Percentiles rank a stretch among this genome's conserved stretches.
Evolutionary conservation across 148 eudicot genomes (phyloP).

Genomic region (Gaultheria prostrata): DNA sequence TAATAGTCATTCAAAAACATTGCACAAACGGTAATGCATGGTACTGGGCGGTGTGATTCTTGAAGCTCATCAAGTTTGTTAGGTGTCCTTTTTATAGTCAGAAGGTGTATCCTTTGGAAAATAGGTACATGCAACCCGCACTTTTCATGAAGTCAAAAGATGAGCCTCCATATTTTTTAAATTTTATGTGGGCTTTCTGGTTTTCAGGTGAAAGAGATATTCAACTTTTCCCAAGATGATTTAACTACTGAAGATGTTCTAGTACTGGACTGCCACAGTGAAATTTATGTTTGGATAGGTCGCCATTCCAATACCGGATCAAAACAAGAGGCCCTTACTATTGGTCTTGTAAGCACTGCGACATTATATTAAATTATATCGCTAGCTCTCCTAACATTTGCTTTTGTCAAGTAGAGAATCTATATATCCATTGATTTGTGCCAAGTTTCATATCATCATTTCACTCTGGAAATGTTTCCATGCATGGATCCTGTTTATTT

Average conservation of each 20-base stretch:
- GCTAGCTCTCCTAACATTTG: not conserved
- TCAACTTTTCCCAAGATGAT: conserved; percentile 53
- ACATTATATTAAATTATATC: conserved; percentile 6
- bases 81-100: not conserved
- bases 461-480: not conserved
- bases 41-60: not conserved
- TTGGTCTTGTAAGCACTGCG: conserved; percentile 42
- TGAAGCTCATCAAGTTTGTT: not conserved
- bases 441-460: not conserved
- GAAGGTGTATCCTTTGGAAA: not conserved
- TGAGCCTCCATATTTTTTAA: not conserved
- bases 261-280: conserved; percentile 43
- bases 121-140: not conserved
- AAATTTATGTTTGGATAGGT: conserved; percentile 52
- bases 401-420: not conserved
- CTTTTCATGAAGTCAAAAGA: not conserved
- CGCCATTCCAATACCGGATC: conserved; percentile 31
- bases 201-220: conserved; percentile 47
- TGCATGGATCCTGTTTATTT: not conserved
- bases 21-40: not conserved
- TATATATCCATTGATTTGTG: not conserved
- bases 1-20: not conserved
- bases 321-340: conserved; percentile 40
- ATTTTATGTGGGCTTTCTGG: not conserved
- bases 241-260: conserved; percentile 50